Base-by-base conservation (phyloP, 805 yeast species). In the Tetrapisispora fleetii region DNA sequence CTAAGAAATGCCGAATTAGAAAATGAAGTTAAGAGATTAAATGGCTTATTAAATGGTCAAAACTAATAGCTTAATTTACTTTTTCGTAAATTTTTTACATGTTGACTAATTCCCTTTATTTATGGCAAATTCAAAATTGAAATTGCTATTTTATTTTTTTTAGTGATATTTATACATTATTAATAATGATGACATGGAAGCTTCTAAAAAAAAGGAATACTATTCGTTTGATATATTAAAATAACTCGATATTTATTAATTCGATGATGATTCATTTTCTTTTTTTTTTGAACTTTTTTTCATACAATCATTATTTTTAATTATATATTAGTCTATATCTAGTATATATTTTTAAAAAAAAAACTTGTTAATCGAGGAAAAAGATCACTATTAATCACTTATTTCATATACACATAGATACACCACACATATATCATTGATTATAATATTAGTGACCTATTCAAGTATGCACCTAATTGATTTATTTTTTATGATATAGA, bases 21-120 rank as follows among this genome's bases (percentile, higher is more conserved):
- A 53, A 69, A 68, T 18, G 95, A 89, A 67, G 78, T 88, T 52
- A 65, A 59, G 43, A 73, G 85, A 65, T 73, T 85, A 58, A 77
- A 71, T 65, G 68, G 69, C 45, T 60, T 80, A 55, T 67, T 81
- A 52, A 42, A 47, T 11, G 0, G 95, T 28, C 19, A 46, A 30
- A 5, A 21, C 10, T 44, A 14, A 32, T 13, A 44, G n/a, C 19
- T 8, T 13, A 7, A 32, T 42, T 22, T 13, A n/a, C n/a, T 32
- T 19, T 32, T 32, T 17, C 24, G 6, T 2, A 5, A 9, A 13
- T 28, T 40, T 40, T 41, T 41, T 17, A 9, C 17, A 5, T 13
- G 11, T 18, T 14, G 7, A 19, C 21, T 27, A 32, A 14, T 40
- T 28, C 8, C 4, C 17, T 27, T n/a, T 16, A n/a, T 28, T 6